phyloP scores from a whole-genome alignment of 306 rosid species.

The Fragaria iinumae region DNA sequence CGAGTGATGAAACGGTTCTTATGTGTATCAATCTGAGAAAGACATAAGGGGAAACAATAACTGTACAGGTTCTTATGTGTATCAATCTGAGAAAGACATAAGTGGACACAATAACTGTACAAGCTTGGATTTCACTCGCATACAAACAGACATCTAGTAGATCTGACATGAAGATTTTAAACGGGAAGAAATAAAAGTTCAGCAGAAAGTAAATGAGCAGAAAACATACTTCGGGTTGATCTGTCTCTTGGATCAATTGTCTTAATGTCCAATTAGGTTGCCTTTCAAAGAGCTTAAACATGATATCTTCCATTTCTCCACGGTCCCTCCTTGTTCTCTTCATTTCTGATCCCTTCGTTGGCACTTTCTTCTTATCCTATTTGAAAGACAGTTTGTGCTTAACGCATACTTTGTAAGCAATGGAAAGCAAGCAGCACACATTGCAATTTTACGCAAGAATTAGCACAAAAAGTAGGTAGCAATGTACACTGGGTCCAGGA shows the following conservation, averaged over 20 bases:
- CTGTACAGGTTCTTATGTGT: neutral
- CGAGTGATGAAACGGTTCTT: neutral
- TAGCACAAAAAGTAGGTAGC: conserved; percentile 19
- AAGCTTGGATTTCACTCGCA: neutral
- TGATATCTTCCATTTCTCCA: conserved; percentile 78
- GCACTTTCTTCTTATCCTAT: conserved; percentile 76
- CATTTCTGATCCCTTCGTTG: conserved; percentile 48
- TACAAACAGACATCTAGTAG: neutral
- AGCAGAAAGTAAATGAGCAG: neutral
- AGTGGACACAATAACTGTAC: neutral
- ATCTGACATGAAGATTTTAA: neutral
- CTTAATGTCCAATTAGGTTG: conserved; percentile 76
- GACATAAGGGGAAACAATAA: neutral
- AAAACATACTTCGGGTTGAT: conserved; percentile 88
- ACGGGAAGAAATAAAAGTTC: neutral
- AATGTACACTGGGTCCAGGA: conserved; percentile 52
- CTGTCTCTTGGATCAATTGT: conserved; percentile 76
- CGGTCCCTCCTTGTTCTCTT: conserved; percentile 87
- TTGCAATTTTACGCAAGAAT: conserved; percentile 11
- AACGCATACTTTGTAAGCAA: conserved; percentile 8
- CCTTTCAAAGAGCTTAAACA: conserved; percentile 80
- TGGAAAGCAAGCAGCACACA: conserved; percentile 12
- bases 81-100: neutral
- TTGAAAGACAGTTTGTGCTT: conserved; percentile 30
- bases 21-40: neutral